Base-by-base conservation (phyloP, 2,329 filamentous ascomycete species). In the Epichloe gansuensis region DNA sequence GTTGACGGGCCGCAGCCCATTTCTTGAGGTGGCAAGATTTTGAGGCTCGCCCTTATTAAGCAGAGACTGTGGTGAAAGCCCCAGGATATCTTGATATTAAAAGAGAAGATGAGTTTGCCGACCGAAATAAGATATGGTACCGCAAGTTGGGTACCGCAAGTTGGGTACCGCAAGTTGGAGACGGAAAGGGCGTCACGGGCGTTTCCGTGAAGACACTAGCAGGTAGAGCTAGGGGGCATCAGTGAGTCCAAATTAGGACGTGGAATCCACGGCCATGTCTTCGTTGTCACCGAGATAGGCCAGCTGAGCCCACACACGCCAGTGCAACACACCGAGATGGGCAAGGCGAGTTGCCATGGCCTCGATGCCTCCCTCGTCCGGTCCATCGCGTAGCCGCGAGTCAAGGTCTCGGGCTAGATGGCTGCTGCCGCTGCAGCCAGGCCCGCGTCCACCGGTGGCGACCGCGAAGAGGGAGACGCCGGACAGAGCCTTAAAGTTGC, bases 311-410 rank as follows among this genome's bases (percentile, higher is more conserved):
- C 90, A 97, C 3, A 95, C 85, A 47, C 87, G 79, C 89, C 90
- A 96, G 67, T 96, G 89, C 25, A 97, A 71, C 5, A 93, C 76
- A 13, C 87, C 82, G 44, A 96, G 80, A 62, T 96, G 91, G 5
- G 88, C 84, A 49, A 95, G 75, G 45, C 87, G 81, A 44, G 82
- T 84, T 1, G 87, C 81, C 65, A 95, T 80, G 53, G 89, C 83
- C 43, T 76, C 74, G 39, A 86, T 61, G 36, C 75, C 73, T 43
- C 70, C 72, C 47, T 80, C 76, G 48, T 78, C 76, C 43, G 75
- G 71, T 8, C 67, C 65, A 51, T 74, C 72, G 9, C 69, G 70
- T 54, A 60, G 60, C 4, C 61, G 59, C 21, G 60, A 61, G 52
- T 71, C 67, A 47, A 64, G 52, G 39, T 68, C 65, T 49, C 64